A percentile compares a stretch with the other conserved stretches of the same genome.
These are phyloP conservation scores for Colletotrichum cordylinicola DNA, from an alignment of 2,329 filamentous ascomycete genomes.

Conservation along the genomic window DNA sequence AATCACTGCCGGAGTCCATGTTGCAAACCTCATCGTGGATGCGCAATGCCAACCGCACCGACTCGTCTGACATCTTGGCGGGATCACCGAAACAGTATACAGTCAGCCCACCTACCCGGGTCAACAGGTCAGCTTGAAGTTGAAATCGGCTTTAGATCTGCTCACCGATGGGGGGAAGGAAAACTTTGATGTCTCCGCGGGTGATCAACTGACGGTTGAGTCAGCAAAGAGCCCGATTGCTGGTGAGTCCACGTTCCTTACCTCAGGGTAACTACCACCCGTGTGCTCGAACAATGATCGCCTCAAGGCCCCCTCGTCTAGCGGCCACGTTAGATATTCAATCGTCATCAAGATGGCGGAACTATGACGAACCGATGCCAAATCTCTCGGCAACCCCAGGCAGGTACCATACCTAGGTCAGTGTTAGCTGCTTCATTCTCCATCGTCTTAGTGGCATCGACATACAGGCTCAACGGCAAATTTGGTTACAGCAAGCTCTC, in stretches of 20 bases:
- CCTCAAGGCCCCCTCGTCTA: conserved; percentile 85
- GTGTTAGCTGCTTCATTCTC: not conserved
- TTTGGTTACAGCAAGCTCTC: conserved; percentile 93
- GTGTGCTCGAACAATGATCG: conserved; percentile 93
- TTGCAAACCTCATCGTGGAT: conserved; percentile 70
- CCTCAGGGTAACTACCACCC: conserved; percentile 92
- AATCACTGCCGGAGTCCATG: not conserved
- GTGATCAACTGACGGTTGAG: conserved; percentile 75
- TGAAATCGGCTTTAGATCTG: not conserved
- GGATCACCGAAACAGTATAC: conserved; percentile 98
- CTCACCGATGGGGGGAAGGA: conserved; percentile 87
- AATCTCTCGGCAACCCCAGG: conserved; percentile 91
- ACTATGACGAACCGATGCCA: conserved; percentile 71
- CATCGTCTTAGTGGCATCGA: conserved; percentile 37
- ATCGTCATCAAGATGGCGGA: not conserved
- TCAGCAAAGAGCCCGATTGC: not conserved
- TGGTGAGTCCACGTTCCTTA: conserved; percentile 29
- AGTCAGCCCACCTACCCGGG: conserved; percentile 73
- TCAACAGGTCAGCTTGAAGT: not conserved
- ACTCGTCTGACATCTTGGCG: conserved; percentile 89
- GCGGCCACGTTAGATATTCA: conserved; percentile 28
- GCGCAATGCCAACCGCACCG: conserved; percentile 79
- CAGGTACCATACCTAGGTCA: conserved; percentile 72
- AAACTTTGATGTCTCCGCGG: conserved; percentile 91
- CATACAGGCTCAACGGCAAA: conserved; percentile 92